Evolutionary conservation across 371 early-diverging fungal genomes (phyloP), one percentile per base, ranked within the genome.

Genomic region (Nosema muscidifuracis): DNA sequence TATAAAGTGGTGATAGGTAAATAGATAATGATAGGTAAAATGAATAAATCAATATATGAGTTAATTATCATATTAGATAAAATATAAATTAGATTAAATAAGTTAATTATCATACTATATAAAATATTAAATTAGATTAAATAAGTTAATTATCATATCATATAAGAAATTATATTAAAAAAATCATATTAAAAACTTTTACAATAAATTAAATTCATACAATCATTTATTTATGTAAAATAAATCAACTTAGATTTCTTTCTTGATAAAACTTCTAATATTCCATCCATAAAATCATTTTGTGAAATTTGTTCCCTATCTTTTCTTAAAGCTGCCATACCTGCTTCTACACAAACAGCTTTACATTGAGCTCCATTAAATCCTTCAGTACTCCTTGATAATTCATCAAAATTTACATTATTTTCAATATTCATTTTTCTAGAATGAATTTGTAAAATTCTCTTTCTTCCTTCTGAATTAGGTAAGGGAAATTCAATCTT

Each of bases 351-450:
- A 85, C 97, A 97, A 38, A 97, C 90, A 42, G 99, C 98, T 83
- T 97, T 97, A 86, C 93, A 94, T 83, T 98, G 97, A 40, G 99
- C 99, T 40, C 98, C 99, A 78, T 96, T 97, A 81, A 97, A 97
- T 79, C 97, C 97, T 78, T 97, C 97, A 79, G 97, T 95, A 61
- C 89, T 89, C 67, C 97, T 84, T 1, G 98, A 90, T 63, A 99
- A 85, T 85, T 98, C 98, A 36, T 94, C 95, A 87, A 91, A 97
- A 86, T 98, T 95, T 71, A 98, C 95, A 82, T 92, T 89, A n/a
- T 86, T 81, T 20, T 87, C 86, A 38, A 96, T 90, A 42, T 88
- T 91, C 99, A 99, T 98, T 84, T 96, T 97, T 75, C 97, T 88
- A 26, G 97, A 92, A 83, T 98, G 99, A 75, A 99, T 99, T 81